Evolutionary conservation across 164 flowering plant species (phyloP).

Genomic region (Vitis rupestris): DNA sequence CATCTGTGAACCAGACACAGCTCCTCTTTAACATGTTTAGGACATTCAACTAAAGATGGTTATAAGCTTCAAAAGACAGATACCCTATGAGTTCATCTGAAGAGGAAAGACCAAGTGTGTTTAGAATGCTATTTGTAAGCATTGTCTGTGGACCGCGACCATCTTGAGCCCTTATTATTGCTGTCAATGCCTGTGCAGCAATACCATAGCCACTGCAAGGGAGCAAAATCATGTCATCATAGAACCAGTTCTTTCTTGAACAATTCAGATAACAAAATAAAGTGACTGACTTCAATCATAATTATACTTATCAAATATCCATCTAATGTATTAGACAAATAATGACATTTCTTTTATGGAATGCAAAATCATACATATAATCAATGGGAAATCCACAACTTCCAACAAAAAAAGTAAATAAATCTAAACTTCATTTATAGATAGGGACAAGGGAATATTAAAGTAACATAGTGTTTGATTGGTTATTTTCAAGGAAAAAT

Average conservation of each 20-base stretch:
- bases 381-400: too few relatives aligned
- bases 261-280: too few relatives aligned
- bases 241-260: neutral
- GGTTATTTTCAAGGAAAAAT: too few relatives aligned
- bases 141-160: constrained; percentile 85
- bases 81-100: constrained; percentile 97
- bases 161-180: constrained; percentile 84
- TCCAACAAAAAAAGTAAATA: too few relatives aligned
- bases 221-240: constrained; percentile 8
- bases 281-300: too few relatives aligned
- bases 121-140: constrained; percentile 64
- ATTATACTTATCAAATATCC: too few relatives aligned
- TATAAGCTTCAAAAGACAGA: neutral
- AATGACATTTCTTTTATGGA: too few relatives aligned
- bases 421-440: too few relatives aligned
- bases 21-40: neutral
- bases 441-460: too few relatives aligned
- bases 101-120: constrained; percentile 67
- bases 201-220: constrained; percentile 94
- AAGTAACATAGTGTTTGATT: too few relatives aligned
- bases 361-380: too few relatives aligned
- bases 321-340: too few relatives aligned
- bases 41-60: neutral
- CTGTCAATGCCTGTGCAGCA: constrained; percentile 88
- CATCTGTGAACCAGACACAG: neutral